Base-by-base conservation (phyloP, 345 rosid genomes). In the Geranium brycei region DNA sequence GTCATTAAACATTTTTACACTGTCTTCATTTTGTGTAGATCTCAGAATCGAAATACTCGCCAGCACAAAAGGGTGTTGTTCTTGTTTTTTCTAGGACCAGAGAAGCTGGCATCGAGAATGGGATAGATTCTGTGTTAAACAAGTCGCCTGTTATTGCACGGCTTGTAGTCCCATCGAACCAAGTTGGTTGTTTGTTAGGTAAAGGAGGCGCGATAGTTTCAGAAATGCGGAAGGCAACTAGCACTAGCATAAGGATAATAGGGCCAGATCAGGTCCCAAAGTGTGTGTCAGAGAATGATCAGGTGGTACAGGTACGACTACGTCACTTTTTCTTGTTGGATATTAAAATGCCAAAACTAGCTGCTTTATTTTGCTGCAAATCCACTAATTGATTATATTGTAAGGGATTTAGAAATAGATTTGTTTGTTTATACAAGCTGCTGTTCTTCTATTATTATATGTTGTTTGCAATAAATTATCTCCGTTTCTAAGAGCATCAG, bases 181-280 rank as follows among this genome's bases (percentile, higher is more conserved):
- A 81, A 64, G 91, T 89, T 78, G 96, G 95, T 61, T 89, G 95
- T 75, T 73, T 91, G 78, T 64, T 91, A 82, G 96, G 98, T 55
- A 81, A 83, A 70, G 89, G 98, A 76, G 98, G 96, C 63, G 59
- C 69, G 30, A 81, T 84, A 66, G 74, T 89, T 69, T 82, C 96
- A 19, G 95, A 87, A 73, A 87, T 89, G 79, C 86, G 98, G 73
- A 85, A 70, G 68, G 69, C 41, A 38, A 87, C 96, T 66, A 81
- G 95, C 62, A 64, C 95, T 53, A 23, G 67, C 66, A 82, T 91
- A 60, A 70, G 80, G 71, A 72, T 91, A 72, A 17, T 86, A 30
- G 75, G 66, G 47, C 73, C 57, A 62, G 87, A 82, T 69, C 86
- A 78, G 80, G 73, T 76, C 64, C 88, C 91, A 18, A 89, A 83